Conservation (phyloP, 2,329 filamentous ascomycete species). For the Nemania bipapillata region DNA sequence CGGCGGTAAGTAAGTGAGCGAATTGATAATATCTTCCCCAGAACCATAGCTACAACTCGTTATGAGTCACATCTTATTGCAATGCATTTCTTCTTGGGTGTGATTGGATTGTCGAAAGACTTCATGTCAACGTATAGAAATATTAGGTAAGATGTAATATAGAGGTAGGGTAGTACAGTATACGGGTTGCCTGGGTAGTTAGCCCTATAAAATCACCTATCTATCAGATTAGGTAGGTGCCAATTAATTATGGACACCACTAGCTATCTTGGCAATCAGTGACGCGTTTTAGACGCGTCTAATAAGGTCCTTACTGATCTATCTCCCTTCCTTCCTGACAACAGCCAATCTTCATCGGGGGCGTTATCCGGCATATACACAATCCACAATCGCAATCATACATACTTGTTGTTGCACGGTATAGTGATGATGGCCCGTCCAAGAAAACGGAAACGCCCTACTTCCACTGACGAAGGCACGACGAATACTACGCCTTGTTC, state of each 20-base stretch:
- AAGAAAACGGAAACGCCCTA: constrained; percentile 46
- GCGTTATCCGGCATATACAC: neutral
- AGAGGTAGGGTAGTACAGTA: neutral
- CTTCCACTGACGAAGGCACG: constrained; percentile 24
- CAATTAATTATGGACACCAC: neutral
- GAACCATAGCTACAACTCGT: neutral
- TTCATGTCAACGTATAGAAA: neutral
- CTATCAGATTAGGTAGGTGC: neutral
- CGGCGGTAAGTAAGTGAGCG: neutral
- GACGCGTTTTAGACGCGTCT: constrained; percentile 26
- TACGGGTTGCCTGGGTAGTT: too few relatives aligned
- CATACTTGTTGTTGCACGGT: constrained; percentile 10
- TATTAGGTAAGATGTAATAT: neutral
- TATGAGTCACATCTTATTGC: neutral
- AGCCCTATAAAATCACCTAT: neutral
- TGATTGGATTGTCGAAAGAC: neutral
- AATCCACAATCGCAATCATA: constrained; percentile 14
- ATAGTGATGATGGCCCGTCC: constrained; percentile 42
- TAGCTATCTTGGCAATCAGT: neutral
- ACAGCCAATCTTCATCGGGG: neutral
- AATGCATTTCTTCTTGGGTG: neutral
- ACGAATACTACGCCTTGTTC: constrained; percentile 34
- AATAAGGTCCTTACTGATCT: too few relatives aligned
- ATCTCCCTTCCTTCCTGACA: too few relatives aligned
- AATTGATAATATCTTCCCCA: neutral